These are phyloP conservation scores for Colletotrichum orchidophilum DNA, from an alignment of 2,329 filamentous ascomycete species.

Conservation along the genomic window DNA sequence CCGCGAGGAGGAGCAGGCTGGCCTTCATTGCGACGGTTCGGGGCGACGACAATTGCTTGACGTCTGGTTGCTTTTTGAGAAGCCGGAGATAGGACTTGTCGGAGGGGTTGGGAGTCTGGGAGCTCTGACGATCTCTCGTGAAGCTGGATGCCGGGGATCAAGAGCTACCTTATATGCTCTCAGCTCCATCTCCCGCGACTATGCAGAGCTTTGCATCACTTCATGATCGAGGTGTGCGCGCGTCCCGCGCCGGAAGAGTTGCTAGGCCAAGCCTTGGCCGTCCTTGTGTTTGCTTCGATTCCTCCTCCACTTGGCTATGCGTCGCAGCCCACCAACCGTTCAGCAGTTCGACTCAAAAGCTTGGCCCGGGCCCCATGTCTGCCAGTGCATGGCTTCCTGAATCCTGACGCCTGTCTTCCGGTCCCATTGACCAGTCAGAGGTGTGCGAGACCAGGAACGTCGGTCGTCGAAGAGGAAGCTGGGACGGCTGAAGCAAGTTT, in stretches of 20 bases:
- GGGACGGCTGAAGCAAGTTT: constrained; percentile 9
- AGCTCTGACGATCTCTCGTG: constrained; percentile 19
- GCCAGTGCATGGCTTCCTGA: constrained; percentile 6
- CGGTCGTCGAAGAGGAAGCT: constrained; percentile 4
- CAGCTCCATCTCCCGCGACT: background rate
- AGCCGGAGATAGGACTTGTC: background rate
- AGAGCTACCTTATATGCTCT: constrained; percentile 14
- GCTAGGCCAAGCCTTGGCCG: constrained; percentile 16
- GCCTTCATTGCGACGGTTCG: constrained; percentile 26
- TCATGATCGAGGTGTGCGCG: background rate
- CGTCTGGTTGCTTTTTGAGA: background rate
- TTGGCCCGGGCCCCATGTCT: constrained; percentile 1
- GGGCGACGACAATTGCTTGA: constrained; percentile 5
- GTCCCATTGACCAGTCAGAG: background rate
- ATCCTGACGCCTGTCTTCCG: background rate
- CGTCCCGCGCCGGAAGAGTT: background rate
- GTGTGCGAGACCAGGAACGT: background rate
- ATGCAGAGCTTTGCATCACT: background rate
- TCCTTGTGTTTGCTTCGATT: background rate
- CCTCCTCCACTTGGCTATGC: constrained; percentile 6
- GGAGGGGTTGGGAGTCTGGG: constrained; percentile 8
- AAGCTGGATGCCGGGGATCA: background rate
- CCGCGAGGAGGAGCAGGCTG: constrained; percentile 26
- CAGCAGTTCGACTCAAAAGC: background rate
- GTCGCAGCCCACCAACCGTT: background rate